Base-by-base conservation (phyloP, 2,329 filamentous ascomycete genomes). In the Rhinocladiella mackenziei region DNA sequence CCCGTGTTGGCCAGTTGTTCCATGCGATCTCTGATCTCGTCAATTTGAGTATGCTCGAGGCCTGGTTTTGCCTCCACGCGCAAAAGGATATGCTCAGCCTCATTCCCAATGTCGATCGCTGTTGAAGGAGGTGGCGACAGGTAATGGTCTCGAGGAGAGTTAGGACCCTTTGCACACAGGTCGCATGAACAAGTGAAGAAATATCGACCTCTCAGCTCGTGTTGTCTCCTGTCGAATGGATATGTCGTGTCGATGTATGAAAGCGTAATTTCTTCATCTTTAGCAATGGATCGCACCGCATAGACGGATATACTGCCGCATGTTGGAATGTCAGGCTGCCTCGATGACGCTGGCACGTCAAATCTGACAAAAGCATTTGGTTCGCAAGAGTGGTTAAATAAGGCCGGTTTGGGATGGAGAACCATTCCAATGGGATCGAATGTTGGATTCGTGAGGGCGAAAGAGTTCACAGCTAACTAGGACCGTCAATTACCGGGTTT, bases 381-480 rank as follows among this genome's bases (percentile, higher is more conserved):
- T 17, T 73, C 67, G 57, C 80, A 83, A 31, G 76, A 80, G 58
- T 84, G 80, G 50, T 83, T 83, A 31, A 78, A 67, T 11, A 72
- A 62, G 19, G 74, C 68, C 2, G 75, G 66, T 13, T 70, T 65
- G 0, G 77, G 75, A 48, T 81, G 75, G 11, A 82, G 58, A 25
- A 73, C 73, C n/a, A 81, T 63, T 2, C 80, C 80, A 15, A 83
- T 62, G 1, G 75, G 72, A 52, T 81, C 78, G 35, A 75, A 71
- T 11, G 72, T 67, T 3, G 73, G 68, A 2, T 70, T 77, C 13
- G 75, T 73, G 2, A 83, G 63, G 5, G 77, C 78, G 45, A 81
- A 65, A 2, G 74, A 72, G 54, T 83, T 83, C 35, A 76, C 65
- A 22, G 79, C 68, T 20, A 81, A 55, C 74, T 78, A 8, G 25